Evolutionary conservation across 257 asterid species (phyloP), one percentile per base, ranked within the genome.

Genomic region (Galeopsis tetrahit): DNA sequence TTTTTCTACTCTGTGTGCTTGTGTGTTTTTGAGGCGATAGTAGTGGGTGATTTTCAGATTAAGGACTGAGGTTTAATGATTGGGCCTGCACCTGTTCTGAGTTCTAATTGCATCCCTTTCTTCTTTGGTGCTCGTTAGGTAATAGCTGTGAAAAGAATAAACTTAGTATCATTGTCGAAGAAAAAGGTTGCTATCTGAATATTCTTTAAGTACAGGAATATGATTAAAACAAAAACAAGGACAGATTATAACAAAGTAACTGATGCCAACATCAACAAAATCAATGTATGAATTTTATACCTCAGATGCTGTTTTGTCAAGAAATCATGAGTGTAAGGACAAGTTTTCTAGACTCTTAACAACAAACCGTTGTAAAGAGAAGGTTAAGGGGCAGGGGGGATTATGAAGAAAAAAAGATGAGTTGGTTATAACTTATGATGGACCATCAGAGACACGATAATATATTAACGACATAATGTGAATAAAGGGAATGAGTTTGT

Each of bases 21-120:
- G 33, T 8, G 66, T 31, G 40, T 11, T 11, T 59, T 59, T 40
- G 4, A 33, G 35, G 39, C 31, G 39, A 40, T 31, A 58, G 63
- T 58, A 35, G 40, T 32, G 13, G 31, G 31, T 8, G 7, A 49
- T 61, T 66, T 63, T 42, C 17, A 39, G 72, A 35, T 63, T 42
- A 67, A 68, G 39, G 42, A 68, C 40, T 51, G 72, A 46, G 59
- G 42, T 7, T n/a, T 39, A 34, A 42, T 66, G 58, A 48, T 67
- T 59, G 66, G 31, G 52, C 33, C 8, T 32, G 36, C 74, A 90
- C 98, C 96, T 90, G 77, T 86, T 90, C 77, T 74, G 80, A 69
- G 81, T 76, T 82, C 74, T 85, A 57, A 82, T 72, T 36, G 63
- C 75, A 65, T 92, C 90, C 82, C 97, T 87, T 82, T 92, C 97